Conservation (phyloP, 495 filamentous ascomycete species). For the Mytilinidion resinicola region DNA sequence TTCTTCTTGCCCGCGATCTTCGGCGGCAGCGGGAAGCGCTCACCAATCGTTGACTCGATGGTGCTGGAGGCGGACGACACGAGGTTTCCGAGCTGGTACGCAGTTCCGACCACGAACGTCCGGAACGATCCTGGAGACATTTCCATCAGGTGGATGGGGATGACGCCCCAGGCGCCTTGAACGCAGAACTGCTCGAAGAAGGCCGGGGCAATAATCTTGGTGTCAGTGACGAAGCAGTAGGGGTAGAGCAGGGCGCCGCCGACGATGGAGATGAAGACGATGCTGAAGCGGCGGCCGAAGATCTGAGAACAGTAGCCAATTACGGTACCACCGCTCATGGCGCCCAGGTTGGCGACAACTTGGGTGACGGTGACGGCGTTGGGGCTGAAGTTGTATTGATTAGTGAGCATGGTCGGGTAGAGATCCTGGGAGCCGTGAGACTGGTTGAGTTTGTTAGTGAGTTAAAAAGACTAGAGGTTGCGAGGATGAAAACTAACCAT, state of each 20-base stretch:
- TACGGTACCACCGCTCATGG: conserved; percentile 67
- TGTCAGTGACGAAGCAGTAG: conserved; percentile 61
- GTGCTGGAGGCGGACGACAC: conserved; percentile 73
- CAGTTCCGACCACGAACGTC: conserved; percentile 76
- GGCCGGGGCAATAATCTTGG: conserved; percentile 67
- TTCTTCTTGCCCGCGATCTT: conserved; percentile 24
- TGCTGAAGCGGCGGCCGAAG: conserved; percentile 74
- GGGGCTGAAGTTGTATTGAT: conserved; percentile 66
- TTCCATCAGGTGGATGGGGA: conserved; percentile 75
- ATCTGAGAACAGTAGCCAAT: conserved; percentile 75
- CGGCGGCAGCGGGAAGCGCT: conserved; percentile 67
- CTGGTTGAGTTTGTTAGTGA: conserved; percentile 31
- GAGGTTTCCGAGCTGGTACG: conserved; percentile 82
- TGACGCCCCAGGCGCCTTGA: conserved; percentile 42
- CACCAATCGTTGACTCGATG: conserved; percentile 76
- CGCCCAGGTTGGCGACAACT: conserved; percentile 78
- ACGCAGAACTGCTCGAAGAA: conserved; percentile 92
- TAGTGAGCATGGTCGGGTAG: conserved; percentile 77
- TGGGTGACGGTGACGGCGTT: conserved; percentile 76
- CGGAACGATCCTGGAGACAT: conserved; percentile 73
- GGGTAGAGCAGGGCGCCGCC: conserved; percentile 78
- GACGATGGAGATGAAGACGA: conserved; percentile 68
- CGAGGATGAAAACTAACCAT: conserved; percentile 46
- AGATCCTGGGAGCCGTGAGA: conserved; percentile 89
- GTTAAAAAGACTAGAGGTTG: background rate